These are phyloP conservation scores for Neostapfia colusana DNA, from an alignment of 176 grass and related monocot species.

Conservation along the genomic window DNA sequence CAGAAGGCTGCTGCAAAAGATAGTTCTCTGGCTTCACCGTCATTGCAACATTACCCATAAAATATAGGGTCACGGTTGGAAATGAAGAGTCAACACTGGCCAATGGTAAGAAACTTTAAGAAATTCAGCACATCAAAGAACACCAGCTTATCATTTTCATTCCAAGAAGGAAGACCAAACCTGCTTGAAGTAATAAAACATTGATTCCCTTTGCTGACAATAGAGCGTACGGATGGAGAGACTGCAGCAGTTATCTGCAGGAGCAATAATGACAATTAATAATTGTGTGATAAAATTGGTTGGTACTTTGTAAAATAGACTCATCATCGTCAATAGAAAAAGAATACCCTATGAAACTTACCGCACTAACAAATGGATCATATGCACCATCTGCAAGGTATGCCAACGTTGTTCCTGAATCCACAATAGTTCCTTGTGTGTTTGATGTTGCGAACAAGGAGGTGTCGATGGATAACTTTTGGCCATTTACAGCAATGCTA, in stretches of 20 bases:
- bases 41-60: conserved; percentile 80
- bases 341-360: conserved; percentile 43
- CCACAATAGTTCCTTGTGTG: conserved; percentile 94
- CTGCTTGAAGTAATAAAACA: conserved; percentile 88
- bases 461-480: conserved; percentile 69
- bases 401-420: conserved; percentile 92
- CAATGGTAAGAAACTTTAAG: conserved; percentile 25
- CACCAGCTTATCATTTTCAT: conserved; percentile 27
- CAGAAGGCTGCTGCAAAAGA: conserved; percentile 75
- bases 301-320: not conserved
- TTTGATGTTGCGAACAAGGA: conserved; percentile 86
- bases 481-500: conserved; percentile 88
- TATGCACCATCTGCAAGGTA: conserved; percentile 91
- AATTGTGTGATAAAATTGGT: not conserved
- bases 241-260: conserved; percentile 75
- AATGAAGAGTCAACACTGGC: conserved; percentile 81
- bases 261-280: conserved; percentile 19
- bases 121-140: conserved; percentile 27
- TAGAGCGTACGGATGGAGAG: conserved; percentile 55
- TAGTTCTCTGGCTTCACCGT: conserved; percentile 85
- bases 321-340: not conserved
- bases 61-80: conserved; percentile 78
- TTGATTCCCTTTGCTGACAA: conserved; percentile 70
- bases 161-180: conserved; percentile 40
- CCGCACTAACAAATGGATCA: conserved; percentile 91